Percentiles rank a stretch among this genome's conserved stretches.
These are phyloP conservation scores for Fusarium pseudoanthophilum DNA, from an alignment of 2,329 filamentous ascomycete species.

Conservation along the genomic window DNA sequence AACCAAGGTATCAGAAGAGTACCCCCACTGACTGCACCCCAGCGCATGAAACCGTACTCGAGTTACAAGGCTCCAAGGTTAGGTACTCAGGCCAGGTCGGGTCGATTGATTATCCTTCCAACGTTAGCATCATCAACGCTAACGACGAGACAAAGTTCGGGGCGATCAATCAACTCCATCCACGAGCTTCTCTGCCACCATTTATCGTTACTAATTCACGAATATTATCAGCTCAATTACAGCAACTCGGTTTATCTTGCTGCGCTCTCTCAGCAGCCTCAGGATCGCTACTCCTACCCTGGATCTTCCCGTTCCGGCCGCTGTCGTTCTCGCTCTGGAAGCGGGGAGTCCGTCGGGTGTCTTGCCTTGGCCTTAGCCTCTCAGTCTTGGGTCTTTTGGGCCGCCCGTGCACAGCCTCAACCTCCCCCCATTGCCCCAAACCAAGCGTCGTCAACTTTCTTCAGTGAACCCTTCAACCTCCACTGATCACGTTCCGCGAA, in stretches of 20 bases:
- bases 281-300: not conserved
- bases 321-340: conserved; percentile 42
- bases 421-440: conserved; percentile 39
- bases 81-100: conserved; percentile 17
- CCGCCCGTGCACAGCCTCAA: conserved; percentile 49
- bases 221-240: not conserved
- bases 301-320: conserved; percentile 44
- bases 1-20: not conserved
- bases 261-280: not conserved
- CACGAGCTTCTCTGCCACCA: not conserved
- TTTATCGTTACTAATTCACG: not conserved
- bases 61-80: conserved; percentile 28
- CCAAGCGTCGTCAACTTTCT: conserved; percentile 43
- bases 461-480: conserved; percentile 36
- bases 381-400: conserved; percentile 37
- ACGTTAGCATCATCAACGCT: conserved; percentile 30
- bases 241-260: not conserved
- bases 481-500: conserved; percentile 23
- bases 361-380: conserved; percentile 6
- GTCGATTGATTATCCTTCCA: conserved; percentile 26
- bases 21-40: conserved; percentile 15
- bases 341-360: conserved; percentile 41
- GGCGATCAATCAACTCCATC: conserved; percentile 15
- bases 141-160: conserved; percentile 19
- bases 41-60: conserved; percentile 21